These are phyloP conservation scores for Brassica incana DNA, from an alignment of 345 rosid genomes.

Conservation along the genomic window DNA sequence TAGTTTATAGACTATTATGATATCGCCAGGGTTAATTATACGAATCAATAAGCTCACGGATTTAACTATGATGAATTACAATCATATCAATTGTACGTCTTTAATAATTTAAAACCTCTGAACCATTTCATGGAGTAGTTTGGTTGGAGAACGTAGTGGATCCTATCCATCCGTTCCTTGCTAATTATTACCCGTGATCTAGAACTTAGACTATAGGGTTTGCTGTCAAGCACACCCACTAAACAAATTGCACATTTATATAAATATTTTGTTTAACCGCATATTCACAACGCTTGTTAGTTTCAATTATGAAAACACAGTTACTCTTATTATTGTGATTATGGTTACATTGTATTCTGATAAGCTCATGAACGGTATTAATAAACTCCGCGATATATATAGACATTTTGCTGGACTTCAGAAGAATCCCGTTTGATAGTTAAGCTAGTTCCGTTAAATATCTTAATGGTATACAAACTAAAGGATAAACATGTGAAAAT, in stretches of 20 bases:
- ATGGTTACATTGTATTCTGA: not conserved
- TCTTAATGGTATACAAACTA: not conserved
- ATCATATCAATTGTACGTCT: not conserved
- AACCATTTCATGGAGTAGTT: conserved; percentile 18
- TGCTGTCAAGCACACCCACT: conserved; percentile 33
- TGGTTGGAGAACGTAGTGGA: conserved; percentile 22
- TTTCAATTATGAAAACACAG: conserved; percentile 12
- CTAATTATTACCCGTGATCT: conserved; percentile 41
- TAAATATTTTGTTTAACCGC: conserved; percentile 10
- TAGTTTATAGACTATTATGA: conserved; percentile 25
- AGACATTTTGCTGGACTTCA: not conserved
- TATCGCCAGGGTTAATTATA: conserved; percentile 4
- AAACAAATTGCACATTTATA: not conserved
- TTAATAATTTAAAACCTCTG: not conserved
- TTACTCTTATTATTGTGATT: not conserved
- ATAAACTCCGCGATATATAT: not conserved
- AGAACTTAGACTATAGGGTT: conserved; percentile 36
- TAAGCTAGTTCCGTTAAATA: not conserved
- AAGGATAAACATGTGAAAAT: not conserved
- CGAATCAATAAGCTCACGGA: conserved; percentile 23
- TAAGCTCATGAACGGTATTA: conserved; percentile 11
- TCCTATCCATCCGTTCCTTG: conserved; percentile 23
- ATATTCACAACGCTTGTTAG: conserved; percentile 20
- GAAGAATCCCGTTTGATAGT: not conserved
- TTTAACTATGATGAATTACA: not conserved